Evolutionary conservation across 2,329 filamentous ascomycete species (phyloP), one percentile per base, ranked within the genome.

Genomic region (Penicillium sp.): DNA sequence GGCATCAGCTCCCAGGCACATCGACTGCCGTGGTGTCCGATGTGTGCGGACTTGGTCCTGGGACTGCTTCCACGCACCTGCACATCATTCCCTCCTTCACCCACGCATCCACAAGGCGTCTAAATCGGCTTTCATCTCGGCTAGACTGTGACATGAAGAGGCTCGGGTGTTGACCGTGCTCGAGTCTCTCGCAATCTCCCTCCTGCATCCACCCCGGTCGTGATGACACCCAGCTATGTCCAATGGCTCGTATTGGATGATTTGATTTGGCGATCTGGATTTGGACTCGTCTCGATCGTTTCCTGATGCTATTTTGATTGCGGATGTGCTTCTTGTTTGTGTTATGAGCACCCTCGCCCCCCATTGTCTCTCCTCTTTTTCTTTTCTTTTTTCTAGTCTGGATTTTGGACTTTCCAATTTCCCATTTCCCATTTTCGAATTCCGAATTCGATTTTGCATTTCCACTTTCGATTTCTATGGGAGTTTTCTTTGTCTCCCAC

Each of bases 221-320:
- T 59, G 58, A 63, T 65, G 64, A 64, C 62, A 64, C 62, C 52
- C 58, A 54, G 51, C 57, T 61, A 50, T 57, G 59, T 56, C 60
- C 62, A 63, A 55, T 62, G 54, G 61, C n/a, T n/a, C n/a, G n/a
- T n/a, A n/a, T n/a, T n/a, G n/a, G n/a, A n/a, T n/a, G n/a, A n/a
- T n/a, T n/a, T n/a, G n/a, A n/a, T n/a, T n/a, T n/a, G n/a, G n/a
- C n/a, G n/a, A n/a, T n/a, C n/a, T n/a, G n/a, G n/a, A n/a, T n/a
- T 1, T n/a, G n/a, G n/a, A n/a, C n/a, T n/a, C n/a, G n/a, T n/a
- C n/a, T n/a, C n/a, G n/a, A n/a, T n/a, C n/a, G n/a, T n/a, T 51
- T 57, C 39, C 51, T 60, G 51, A 59, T 60, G 58, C 38, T 54
- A 51, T 49, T 36, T 36, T 31, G n/a, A n/a, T n/a, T n/a, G n/a